Conservation (phyloP, 1,284 basidiomycete species). For the Boletellus dicymbophilus region DNA sequence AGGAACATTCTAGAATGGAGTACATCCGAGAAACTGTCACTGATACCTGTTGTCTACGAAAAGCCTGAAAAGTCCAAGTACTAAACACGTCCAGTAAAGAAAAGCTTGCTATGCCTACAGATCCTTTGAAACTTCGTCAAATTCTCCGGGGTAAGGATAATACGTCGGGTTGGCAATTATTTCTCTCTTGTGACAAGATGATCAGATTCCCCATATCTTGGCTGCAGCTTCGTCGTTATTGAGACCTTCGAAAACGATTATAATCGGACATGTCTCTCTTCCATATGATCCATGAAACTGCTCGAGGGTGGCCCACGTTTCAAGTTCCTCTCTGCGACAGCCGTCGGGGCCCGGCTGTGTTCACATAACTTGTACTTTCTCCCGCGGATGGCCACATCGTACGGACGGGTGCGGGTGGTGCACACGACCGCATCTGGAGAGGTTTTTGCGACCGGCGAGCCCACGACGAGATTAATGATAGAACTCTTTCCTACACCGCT, state of each 20-base stretch:
- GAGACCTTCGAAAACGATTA: slow-evolving; percentile 26
- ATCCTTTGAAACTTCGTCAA: slow-evolving; percentile 24
- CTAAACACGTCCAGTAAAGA: slow-evolving; percentile 22
- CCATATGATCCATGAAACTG: slow-evolving; percentile 20
- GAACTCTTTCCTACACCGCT: slow-evolving; percentile 36
- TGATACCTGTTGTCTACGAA: not conserved
- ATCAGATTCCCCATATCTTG: slow-evolving; percentile 17
- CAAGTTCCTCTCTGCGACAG: slow-evolving; percentile 25
- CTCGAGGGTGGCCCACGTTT: slow-evolving; percentile 23
- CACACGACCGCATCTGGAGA: slow-evolving; percentile 31
- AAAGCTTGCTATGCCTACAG: slow-evolving; percentile 16
- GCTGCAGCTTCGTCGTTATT: slow-evolving; percentile 14
- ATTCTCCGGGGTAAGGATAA: slow-evolving; percentile 20
- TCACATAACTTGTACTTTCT: slow-evolving; percentile 32
- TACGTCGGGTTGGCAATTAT: slow-evolving; percentile 25
- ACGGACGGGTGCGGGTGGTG: slow-evolving; percentile 19
- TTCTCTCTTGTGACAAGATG: slow-evolving; percentile 6
- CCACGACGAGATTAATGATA: slow-evolving; percentile 30
- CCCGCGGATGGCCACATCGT: slow-evolving; percentile 22
- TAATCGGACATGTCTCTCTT: slow-evolving; percentile 23
- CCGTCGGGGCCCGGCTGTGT: slow-evolving; percentile 34
- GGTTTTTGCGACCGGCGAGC: slow-evolving; percentile 24
- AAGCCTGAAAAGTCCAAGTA: not conserved
- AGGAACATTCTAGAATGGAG: too few relatives aligned
- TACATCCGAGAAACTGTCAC: not conserved